These are phyloP conservation scores for Penicillium canescens DNA, from an alignment of 495 filamentous ascomycete species.

Conservation along the genomic window DNA sequence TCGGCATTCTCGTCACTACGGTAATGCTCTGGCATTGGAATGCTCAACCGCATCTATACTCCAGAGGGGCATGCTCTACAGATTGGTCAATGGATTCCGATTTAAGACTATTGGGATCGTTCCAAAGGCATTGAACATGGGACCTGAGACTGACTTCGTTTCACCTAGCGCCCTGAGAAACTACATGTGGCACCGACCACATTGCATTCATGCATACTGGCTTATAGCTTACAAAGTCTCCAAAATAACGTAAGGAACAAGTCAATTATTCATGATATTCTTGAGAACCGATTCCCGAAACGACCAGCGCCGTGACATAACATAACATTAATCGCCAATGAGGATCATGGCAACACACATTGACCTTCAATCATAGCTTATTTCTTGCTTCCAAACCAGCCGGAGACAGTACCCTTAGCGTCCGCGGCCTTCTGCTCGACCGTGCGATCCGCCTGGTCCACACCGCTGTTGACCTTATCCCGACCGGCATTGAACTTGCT, in stretches of 20 bases:
- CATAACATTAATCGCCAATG: neutral
- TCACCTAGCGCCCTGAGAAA: too few relatives aligned
- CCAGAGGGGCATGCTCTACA: neutral
- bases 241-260: neutral
- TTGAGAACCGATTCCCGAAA: neutral
- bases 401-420: conserved; percentile 73
- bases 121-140: too few relatives aligned
- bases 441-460: conserved; percentile 64
- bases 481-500: conserved; percentile 28
- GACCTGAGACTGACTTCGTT: too few relatives aligned
- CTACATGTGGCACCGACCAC: neutral
- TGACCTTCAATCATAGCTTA: conserved; percentile 26
- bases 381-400: conserved; percentile 76
- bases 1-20: conserved; percentile 31
- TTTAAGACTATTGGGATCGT: neutral
- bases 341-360: neutral
- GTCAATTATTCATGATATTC: conserved; percentile 1
- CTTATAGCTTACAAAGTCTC: neutral
- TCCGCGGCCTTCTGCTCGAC: conserved; percentile 74
- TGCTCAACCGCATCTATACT: neutral
- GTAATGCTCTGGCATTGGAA: conserved; percentile 33
- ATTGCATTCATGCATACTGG: neutral
- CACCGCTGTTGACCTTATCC: conserved; percentile 50
- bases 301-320: conserved; percentile 2
- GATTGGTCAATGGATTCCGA: neutral